Base-by-base conservation (phyloP, 208 protist genomes). In the Wallacemonas sp. region DNA sequence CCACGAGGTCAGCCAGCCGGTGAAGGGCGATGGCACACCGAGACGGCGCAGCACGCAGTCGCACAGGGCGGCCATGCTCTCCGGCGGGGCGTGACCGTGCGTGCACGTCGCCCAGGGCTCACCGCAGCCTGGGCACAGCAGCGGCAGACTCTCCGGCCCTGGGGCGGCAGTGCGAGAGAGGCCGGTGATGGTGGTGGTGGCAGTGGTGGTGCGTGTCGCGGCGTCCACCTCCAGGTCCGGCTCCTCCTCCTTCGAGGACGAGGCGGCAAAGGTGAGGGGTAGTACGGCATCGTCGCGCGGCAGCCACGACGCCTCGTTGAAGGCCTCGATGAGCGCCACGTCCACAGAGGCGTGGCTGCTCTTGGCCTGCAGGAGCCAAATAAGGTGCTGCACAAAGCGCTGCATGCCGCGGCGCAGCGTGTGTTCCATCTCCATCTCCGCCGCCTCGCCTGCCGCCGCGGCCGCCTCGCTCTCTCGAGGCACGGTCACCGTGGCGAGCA, bases 71-170 rank as follows among this genome's bases (percentile, higher is more conserved):
- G 82, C 92, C 32, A 65, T 70, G 61, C 74, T 93, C 29, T 70
- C 65, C 12, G 89, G 89, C 14, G 74, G 78, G 0, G 57, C 42
- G 65, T 95, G 86, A 25, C 70, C 57, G 14, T 20, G 61, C 2
- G 55, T 77, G 68, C 89, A 95, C 38, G 42, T 61, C 3, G 71
- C 65, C 89, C 89, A 95, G 39, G 69, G 62, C 64, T 74, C 25
- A 5, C 81, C 80, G 63, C 89, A 95, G 18, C 74, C 75, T 1
- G 89, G 89, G 70, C 89, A 95, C 44, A 76, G 57, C 3, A 87
- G 65, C 31, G 65, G 45, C 33, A 46, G 44, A 36, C 4, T 50
- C 50, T 22, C 38, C 25, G 10, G 11, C 48, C 22, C 7, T 11
- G 50, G 8, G 12, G 10, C 50, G 31, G 25, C 50, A 57, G n/a